These are phyloP conservation scores for Paxillus involutus DNA, from an alignment of 768 basidiomycete species.

Conservation along the genomic window DNA sequence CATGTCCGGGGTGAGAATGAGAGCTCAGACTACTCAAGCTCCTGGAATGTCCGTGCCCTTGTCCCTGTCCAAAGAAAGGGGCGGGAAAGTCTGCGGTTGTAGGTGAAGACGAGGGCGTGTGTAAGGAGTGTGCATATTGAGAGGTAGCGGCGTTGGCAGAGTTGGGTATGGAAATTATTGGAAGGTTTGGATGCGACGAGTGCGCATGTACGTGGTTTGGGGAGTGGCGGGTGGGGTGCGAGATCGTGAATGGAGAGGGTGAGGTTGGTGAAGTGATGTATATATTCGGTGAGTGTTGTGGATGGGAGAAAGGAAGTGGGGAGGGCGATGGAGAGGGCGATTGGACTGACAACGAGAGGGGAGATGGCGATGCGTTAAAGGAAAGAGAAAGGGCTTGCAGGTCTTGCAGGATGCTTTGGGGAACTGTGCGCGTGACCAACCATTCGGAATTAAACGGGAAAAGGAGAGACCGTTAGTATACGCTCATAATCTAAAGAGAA, in stretches of 20 bases:
- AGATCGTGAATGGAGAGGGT: constrained; percentile 27
- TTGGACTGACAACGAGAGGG: constrained; percentile 11
- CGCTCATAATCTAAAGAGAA: constrained; percentile 1
- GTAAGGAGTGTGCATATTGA: constrained; percentile 15
- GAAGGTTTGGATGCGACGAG: constrained; percentile 5
- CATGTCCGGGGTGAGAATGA: constrained; percentile 17
- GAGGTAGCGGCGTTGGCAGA: background rate
- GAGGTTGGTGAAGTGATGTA: constrained; percentile 67
- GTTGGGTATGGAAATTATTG: constrained; percentile 12
- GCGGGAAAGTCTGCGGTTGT: constrained; percentile 22
- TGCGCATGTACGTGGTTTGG: constrained; percentile 7
- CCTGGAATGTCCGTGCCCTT: constrained; percentile 18
- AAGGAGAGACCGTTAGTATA: background rate
- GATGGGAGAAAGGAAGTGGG: constrained; percentile 14
- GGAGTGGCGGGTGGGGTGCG: constrained; percentile 24
- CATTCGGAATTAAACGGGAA: background rate
- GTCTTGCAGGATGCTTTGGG: constrained; percentile 22
- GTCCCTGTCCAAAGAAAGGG: constrained; percentile 3
- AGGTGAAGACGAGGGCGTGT: constrained; percentile 29
- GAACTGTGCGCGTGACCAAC: constrained; percentile 10
- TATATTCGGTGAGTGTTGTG: constrained; percentile 57
- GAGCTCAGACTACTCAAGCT: constrained; percentile 24
- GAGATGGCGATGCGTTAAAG: constrained; percentile 20
- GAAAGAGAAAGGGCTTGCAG: constrained; percentile 27
- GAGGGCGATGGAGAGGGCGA: constrained; percentile 31